Percentiles rank a stretch among this genome's conserved stretches.
phyloP scores from a whole-genome alignment of 1,284 basidiomycete genomes.

The Ustilago hordei region DNA sequence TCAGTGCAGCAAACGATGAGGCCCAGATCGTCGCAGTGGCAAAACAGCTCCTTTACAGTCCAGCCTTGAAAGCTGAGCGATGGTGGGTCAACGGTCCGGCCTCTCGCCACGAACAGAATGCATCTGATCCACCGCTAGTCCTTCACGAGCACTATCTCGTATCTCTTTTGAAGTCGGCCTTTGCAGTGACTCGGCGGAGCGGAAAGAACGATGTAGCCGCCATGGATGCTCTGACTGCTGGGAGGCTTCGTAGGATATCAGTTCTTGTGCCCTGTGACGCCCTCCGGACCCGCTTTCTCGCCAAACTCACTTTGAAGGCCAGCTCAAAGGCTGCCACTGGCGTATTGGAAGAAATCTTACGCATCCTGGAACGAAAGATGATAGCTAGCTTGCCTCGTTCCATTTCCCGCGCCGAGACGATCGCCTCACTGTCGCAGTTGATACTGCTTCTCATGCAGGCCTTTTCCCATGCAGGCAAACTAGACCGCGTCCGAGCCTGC shows the following conservation, averaged over 20 bases:
- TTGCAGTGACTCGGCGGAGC: not conserved
- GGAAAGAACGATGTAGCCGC: not conserved
- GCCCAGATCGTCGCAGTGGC: not conserved
- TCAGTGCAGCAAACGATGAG: conserved; percentile 2
- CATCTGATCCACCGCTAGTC: not conserved
- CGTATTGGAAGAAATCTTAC: conserved; percentile 2
- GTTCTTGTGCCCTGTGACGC: not conserved
- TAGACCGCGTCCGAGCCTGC: conserved; percentile 16
- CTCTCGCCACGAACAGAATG: not conserved
- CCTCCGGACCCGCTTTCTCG: conserved; percentile 11
- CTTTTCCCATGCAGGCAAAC: conserved; percentile 7
- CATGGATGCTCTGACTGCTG: conserved; percentile 11
- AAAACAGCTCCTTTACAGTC: conserved; percentile 3
- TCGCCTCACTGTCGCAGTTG: not conserved
- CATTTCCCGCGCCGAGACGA: not conserved
- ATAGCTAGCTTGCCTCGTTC: not conserved
- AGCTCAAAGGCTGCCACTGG: not conserved
- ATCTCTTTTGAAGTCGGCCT: not conserved
- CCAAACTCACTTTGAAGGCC: not conserved
- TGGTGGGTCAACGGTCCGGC: not conserved
- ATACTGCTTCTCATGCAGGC: conserved; percentile 24
- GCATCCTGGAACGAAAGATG: not conserved
- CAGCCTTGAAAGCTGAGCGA: conserved; percentile 15
- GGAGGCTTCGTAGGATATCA: not conserved
- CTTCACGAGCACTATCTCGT: conserved; percentile 27